Evolutionary conservation across 2,329 filamentous ascomycete species (phyloP), one percentile per base, ranked within the genome.

Genomic region (Xylaria digitata): DNA sequence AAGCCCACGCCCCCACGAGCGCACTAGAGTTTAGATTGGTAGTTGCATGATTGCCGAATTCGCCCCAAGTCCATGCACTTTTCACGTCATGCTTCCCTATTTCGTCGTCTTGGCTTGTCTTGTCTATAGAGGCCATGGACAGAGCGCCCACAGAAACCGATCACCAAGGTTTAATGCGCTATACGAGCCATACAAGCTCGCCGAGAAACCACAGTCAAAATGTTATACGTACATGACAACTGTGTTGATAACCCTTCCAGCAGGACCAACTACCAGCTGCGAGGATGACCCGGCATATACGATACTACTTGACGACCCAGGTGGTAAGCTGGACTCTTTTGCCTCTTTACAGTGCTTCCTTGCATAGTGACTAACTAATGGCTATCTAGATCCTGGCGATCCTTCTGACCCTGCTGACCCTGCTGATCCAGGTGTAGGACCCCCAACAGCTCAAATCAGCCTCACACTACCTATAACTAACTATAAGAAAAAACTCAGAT

Each of bases 191-290:
- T 21, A 40, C 23, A 46, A 46, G 13, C 11, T 52, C 21, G 48
- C 7, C 5, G 45, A 43, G 23, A 32, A 54, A 30, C 62, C 61
- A 13, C 55, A 59, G n/a, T 65, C 70, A 6, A 58, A 63, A 56
- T 72, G 69, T 45, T 67, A 68, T 42, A 71, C 69, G 1, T 72
- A 72, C 37, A 67, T 70, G 49, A 72, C 68, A n/a, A 72, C 70
- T 8, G 59, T 71, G 6, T 61, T 67, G 52, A 53, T 67, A 40
- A 67, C 65, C 13, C 42, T 67, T 13, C 61, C 65, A n/a, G 23
- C 52, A 23, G 23, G 50, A 19, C 17, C 37, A 6, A 13, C 52
- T 15, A 26, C 50, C 9, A 45, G 13, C 6, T 23, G 23, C 52
- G 34, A 58, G 42, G 17, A 58, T 59, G 54, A 48, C 30, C 45